Percentiles rank a stretch among this genome's conserved stretches.
These are phyloP conservation scores for Naganishia cerealis DNA, from an alignment of 1,284 basidiomycete genomes.

Conservation along the genomic window DNA sequence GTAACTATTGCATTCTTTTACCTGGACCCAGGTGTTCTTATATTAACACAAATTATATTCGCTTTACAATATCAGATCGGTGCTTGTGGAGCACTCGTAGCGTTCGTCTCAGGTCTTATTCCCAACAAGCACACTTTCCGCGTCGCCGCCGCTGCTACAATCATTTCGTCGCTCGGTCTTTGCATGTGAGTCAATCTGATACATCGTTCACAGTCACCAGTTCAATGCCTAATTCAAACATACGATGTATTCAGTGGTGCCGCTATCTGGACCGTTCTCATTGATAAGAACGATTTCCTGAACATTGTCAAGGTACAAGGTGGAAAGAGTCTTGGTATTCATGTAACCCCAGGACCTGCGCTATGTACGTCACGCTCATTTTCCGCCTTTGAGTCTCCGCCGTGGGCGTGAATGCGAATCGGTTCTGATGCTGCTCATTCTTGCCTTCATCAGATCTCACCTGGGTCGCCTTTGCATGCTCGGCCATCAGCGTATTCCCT, in stretches of 20 bases:
- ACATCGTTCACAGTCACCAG: background rate
- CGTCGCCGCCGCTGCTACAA: conserved; percentile 46
- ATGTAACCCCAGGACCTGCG: conserved; percentile 43
- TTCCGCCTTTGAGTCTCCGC: background rate
- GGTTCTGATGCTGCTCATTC: background rate
- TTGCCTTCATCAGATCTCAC: conserved; percentile 40
- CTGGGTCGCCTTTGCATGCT: conserved; percentile 53
- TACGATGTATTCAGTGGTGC: conserved; percentile 46
- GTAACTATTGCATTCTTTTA: conserved; percentile 39
- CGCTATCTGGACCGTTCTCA: conserved; percentile 52
- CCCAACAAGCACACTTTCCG: conserved; percentile 49
- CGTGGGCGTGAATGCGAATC: too few relatives aligned
- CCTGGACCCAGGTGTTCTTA: too few relatives aligned
- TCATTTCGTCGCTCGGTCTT: conserved; percentile 41
- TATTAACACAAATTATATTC: background rate
- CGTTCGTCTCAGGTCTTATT: conserved; percentile 49
- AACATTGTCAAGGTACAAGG: conserved; percentile 43
- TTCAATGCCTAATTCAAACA: background rate
- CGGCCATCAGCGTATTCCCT: conserved; percentile 48
- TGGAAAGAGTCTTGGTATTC: conserved; percentile 44
- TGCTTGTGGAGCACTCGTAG: conserved; percentile 42
- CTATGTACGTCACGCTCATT: conserved; percentile 43
- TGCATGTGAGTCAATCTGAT: conserved; percentile 43
- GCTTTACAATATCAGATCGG: conserved; percentile 40
- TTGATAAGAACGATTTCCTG: conserved; percentile 47